Evolutionary conservation across 805 yeast species (phyloP).

Genomic region (Zygosaccharomyces kombuchaensis): DNA sequence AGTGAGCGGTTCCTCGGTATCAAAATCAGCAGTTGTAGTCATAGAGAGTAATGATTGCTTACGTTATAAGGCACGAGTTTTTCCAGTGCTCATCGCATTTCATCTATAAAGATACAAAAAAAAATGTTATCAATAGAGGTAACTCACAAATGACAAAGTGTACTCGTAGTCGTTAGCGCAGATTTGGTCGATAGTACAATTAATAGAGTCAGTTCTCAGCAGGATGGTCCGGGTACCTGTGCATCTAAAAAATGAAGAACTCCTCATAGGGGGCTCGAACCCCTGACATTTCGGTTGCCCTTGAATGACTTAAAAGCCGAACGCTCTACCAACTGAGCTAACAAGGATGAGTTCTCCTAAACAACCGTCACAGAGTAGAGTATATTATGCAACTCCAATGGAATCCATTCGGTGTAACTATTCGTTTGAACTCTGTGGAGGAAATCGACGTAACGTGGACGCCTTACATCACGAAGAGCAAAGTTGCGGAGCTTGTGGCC

Average conservation of each 20-base stretch:
- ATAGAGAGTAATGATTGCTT: constrained; percentile 7
- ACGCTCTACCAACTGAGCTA: constrained; percentile 71
- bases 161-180: neutral
- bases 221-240: too few species aligned
- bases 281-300: constrained; percentile 47
- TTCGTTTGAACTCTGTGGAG: too few species aligned
- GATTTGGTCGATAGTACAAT: too few species aligned
- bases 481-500: too few species aligned
- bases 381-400: too few species aligned
- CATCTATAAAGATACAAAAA: neutral
- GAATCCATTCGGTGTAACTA: too few species aligned
- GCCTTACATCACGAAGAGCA: too few species aligned
- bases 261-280: constrained; percentile 51
- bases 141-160: neutral
- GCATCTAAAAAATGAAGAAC: too few species aligned
- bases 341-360: constrained; percentile 41
- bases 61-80: too few species aligned
- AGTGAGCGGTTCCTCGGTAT: constrained; percentile 68
- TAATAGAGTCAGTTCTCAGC: too few species aligned
- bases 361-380: neutral
- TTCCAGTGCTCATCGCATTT: neutral
- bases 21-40: constrained; percentile 30
- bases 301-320: constrained; percentile 53
- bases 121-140: neutral
- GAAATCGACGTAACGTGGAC: too few species aligned